Evolutionary conservation across 176 grass and related monocot species (phyloP).

Genomic region (Rhynchospora tenuis): DNA sequence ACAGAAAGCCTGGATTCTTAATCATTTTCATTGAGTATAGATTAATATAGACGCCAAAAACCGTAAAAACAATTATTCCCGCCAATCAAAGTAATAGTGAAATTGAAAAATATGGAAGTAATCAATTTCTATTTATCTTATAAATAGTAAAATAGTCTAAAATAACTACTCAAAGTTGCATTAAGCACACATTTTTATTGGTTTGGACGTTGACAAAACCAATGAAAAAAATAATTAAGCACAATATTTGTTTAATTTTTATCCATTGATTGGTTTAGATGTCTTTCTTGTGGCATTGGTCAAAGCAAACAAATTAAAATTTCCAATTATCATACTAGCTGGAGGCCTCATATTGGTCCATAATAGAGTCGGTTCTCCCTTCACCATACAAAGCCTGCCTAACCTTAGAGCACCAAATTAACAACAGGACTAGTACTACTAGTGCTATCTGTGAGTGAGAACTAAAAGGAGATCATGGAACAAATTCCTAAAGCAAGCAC

Average conservation of each 20-base stretch:
- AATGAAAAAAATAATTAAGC: too few species aligned
- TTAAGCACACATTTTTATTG: too few species aligned
- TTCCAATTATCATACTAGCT: not conserved
- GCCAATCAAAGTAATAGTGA: too few species aligned
- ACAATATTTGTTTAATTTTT: not conserved
- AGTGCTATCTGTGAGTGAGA: not conserved
- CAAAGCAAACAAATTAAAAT: not conserved
- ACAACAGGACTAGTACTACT: not conserved
- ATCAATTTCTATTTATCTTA: too few species aligned
- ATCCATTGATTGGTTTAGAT: not conserved
- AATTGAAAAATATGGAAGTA: too few species aligned
- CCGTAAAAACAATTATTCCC: too few species aligned
- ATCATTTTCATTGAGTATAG: too few species aligned
- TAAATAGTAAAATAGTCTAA: too few species aligned
- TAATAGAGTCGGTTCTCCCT: not conserved
- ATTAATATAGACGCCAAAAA: too few species aligned
- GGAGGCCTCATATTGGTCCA: constrained; percentile 1
- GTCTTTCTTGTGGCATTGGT: not conserved
- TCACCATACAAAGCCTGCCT: constrained; percentile 15
- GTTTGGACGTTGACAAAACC: too few species aligned
- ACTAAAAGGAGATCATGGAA: constrained; percentile 20
- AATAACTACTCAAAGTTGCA: too few species aligned
- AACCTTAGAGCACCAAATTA: constrained; percentile 11
- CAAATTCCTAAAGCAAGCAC: constrained; percentile 29
- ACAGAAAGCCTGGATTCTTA: too few species aligned